A percentile compares a stretch with the other conserved stretches of the same genome.
Evolutionary conservation across 805 yeast species (phyloP).

Genomic region (Cyberlindnera euphorbiae): DNA sequence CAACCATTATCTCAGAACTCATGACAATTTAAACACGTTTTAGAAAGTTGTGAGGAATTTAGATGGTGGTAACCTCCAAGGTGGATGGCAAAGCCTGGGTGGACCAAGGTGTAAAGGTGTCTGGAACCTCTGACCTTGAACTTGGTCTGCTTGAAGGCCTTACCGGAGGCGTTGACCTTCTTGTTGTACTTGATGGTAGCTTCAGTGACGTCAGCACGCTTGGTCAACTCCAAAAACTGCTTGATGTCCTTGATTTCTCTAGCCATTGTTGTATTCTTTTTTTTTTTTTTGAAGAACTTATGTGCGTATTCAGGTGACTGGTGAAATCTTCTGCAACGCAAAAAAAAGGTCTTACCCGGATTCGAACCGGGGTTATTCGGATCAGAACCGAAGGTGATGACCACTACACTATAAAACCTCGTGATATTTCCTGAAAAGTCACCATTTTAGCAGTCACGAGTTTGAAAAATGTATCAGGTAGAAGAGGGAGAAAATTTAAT

Average conservation of each 20-base stretch:
- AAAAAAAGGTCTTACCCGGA: constrained; percentile 29
- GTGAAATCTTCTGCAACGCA: too few species aligned
- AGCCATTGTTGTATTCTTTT: too few species aligned
- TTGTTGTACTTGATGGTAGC: constrained; percentile 94
- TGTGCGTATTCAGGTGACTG: too few species aligned
- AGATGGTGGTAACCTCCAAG: constrained; percentile 58
- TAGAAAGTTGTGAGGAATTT: constrained; percentile 23
- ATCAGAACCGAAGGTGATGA: constrained; percentile 31
- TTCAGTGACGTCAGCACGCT: constrained; percentile 90
- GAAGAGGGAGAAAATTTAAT: background rate
- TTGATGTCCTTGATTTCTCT: constrained; percentile 93
- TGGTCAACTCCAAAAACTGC: constrained; percentile 93
- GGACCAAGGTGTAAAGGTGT: constrained; percentile 91
- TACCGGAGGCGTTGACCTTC: constrained; percentile 76
- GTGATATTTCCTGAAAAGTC: background rate
- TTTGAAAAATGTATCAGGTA: background rate
- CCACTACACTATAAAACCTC: constrained; percentile 27
- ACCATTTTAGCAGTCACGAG: background rate
- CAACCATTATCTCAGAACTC: constrained; percentile 1
- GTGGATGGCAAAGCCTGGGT: constrained; percentile 96
- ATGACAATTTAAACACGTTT: constrained; percentile 4
- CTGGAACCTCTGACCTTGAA: constrained; percentile 98
- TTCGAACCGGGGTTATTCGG: constrained; percentile 32
- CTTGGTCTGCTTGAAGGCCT: constrained; percentile 88
- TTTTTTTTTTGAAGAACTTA: too few species aligned